Evolutionary conservation across 2,329 filamentous ascomycete species (phyloP).

Genomic region (Zalaria sp.): DNA sequence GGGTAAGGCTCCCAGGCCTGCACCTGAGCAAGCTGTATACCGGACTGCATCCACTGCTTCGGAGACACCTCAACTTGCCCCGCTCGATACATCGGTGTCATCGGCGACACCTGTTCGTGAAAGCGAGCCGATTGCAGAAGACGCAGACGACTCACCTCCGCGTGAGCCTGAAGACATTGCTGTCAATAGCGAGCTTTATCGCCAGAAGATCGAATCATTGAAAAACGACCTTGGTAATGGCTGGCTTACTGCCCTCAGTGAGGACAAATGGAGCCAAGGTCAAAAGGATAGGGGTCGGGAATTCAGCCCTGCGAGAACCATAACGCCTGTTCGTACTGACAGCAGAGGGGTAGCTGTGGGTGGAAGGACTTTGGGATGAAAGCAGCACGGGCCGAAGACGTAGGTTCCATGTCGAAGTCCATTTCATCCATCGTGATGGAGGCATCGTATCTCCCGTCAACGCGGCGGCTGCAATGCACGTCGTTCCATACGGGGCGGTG

Average conservation of each 20-base stretch:
- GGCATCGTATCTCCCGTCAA: too few relatives aligned
- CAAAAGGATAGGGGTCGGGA: constrained; percentile 1
- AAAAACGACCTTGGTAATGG: constrained; percentile 74
- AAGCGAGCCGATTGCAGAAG: constrained; percentile 4
- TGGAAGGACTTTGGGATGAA: constrained; percentile 19
- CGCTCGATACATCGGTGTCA: constrained; percentile 4
- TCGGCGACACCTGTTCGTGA: constrained; percentile 2
- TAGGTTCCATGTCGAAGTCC: too few relatives aligned
- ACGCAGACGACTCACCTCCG: constrained; percentile 16
- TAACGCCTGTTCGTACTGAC: constrained; percentile 11
- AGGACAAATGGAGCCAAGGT: constrained; percentile 36
- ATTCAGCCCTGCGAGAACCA: constrained; percentile 3
- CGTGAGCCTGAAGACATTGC: constrained; percentile 11
- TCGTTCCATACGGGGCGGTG: too few relatives aligned
- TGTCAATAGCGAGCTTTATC: constrained; percentile 38
- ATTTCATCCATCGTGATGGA: too few relatives aligned
- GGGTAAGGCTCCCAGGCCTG: constrained; percentile 1
- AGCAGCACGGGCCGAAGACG: background rate
- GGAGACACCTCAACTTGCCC: constrained; percentile 5
- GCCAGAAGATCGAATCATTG: constrained; percentile 74
- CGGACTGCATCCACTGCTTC: constrained; percentile 1
- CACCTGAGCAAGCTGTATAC: background rate
- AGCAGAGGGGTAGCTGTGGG: constrained; percentile 16
- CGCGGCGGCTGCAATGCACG: too few relatives aligned
- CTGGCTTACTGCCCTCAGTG: constrained; percentile 75